Percentiles rank a stretch among this genome's conserved stretches.
phyloP scores from a whole-genome alignment of 1,284 basidiomycete species.

The Boletus semigastroideus region DNA sequence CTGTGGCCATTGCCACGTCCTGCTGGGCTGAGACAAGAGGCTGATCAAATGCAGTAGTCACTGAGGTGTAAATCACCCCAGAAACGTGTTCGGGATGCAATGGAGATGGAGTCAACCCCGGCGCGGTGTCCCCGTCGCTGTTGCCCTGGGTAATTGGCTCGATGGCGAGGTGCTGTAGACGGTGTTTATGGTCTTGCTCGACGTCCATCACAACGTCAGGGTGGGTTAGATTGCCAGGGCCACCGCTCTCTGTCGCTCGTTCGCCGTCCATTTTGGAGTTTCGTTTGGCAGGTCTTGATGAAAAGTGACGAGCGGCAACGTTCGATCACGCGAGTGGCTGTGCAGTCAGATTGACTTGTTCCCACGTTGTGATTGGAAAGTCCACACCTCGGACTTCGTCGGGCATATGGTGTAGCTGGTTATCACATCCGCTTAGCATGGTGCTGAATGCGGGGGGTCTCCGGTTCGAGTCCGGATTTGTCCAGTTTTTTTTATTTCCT shows the following conservation, averaged over 20 bases:
- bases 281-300: slow-evolving; percentile 12
- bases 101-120: neutral
- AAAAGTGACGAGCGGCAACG: slow-evolving; percentile 31
- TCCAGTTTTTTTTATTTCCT: slow-evolving; percentile 37
- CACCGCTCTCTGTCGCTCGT: slow-evolving; percentile 5
- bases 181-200: slow-evolving; percentile 15
- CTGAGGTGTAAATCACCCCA: slow-evolving; percentile 1
- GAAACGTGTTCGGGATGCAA: slow-evolving; percentile 13
- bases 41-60: slow-evolving; percentile 22
- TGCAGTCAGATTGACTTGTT: slow-evolving; percentile 5
- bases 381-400: neutral
- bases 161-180: neutral
- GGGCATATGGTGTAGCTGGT: slow-evolving; percentile 51
- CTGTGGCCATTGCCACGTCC: slow-evolving; percentile 27
- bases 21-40: slow-evolving; percentile 21
- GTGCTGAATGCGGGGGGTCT: slow-evolving; percentile 37
- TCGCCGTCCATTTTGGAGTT: slow-evolving; percentile 25
- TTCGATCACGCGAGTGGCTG: slow-evolving; percentile 23
- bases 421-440: slow-evolving; percentile 50
- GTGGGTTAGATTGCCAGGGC: neutral
- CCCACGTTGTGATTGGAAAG: slow-evolving; percentile 6
- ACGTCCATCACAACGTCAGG: slow-evolving; percentile 22
- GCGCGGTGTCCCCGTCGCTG: neutral
- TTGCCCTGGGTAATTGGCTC: slow-evolving; percentile 1
- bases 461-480: slow-evolving; percentile 43